Evolutionary conservation across 495 filamentous ascomycete species (phyloP).

Genomic region (Thermochaetoides thermophila): DNA sequence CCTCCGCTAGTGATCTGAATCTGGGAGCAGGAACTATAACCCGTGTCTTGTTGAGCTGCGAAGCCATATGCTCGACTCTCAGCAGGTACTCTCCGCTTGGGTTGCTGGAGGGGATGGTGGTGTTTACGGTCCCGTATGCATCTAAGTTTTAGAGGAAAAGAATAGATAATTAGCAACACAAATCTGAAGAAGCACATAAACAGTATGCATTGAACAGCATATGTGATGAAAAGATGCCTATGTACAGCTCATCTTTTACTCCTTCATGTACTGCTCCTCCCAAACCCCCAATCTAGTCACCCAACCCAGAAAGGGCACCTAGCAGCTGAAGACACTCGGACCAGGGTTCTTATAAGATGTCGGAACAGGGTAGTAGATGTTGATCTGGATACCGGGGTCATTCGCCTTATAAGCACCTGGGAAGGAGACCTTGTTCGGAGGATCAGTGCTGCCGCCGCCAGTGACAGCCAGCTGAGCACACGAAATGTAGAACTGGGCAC

Average conservation of each 20-base stretch:
- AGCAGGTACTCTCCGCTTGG: conserved; percentile 40
- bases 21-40: conserved; percentile 43
- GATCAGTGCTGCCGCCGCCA: conserved; percentile 25
- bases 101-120: conserved; percentile 29
- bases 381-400: conserved; percentile 29
- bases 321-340: conserved; percentile 22
- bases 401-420: conserved; percentile 26
- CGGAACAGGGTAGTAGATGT: conserved; percentile 29
- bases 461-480: conserved; percentile 27
- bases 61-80: conserved; percentile 38
- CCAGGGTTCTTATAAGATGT: conserved; percentile 32
- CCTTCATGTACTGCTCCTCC: not conserved
- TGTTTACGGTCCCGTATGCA: conserved; percentile 22
- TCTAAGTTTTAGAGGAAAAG: too few species aligned
- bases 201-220: too few species aligned
- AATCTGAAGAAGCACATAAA: too few species aligned
- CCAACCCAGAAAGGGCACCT: too few species aligned
- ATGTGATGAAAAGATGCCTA: too few species aligned
- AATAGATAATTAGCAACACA: too few species aligned
- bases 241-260: not conserved
- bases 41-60: conserved; percentile 29
- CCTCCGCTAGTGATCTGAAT: conserved; percentile 39
- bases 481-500: conserved; percentile 37
- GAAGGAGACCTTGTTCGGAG: conserved; percentile 21
- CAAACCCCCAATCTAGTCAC: too few species aligned